Percentiles rank a stretch among this genome's conserved stretches.
These are phyloP conservation scores for Globisporangium orthogonon DNA, from an alignment of 352 stramenopile species.

Conservation along the genomic window DNA sequence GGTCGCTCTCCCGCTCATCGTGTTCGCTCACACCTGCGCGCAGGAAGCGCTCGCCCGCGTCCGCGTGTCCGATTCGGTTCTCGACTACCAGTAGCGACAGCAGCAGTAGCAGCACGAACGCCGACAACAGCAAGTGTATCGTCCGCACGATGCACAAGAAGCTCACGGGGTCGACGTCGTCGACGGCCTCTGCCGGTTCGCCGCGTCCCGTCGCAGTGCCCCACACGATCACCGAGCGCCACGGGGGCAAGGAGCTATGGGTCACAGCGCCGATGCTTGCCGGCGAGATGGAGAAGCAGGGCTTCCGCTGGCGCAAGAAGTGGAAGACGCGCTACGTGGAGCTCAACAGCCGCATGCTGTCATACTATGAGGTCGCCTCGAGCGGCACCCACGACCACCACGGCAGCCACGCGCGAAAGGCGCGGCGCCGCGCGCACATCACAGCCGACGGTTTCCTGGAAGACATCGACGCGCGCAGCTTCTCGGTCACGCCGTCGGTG, in stretches of 20 bases:
- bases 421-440: constrained; percentile 47
- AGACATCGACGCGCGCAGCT: constrained; percentile 49
- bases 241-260: constrained; percentile 64
- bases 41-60: neutral
- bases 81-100: neutral
- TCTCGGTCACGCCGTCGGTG: constrained; percentile 38
- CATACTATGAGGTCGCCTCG: constrained; percentile 48
- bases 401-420: constrained; percentile 18
- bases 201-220: constrained; percentile 34
- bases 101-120: constrained; percentile 3
- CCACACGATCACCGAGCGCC: constrained; percentile 73
- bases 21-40: neutral
- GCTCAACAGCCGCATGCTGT: constrained; percentile 62
- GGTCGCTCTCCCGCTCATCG: neutral
- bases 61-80: neutral
- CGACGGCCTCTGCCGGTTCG: constrained; percentile 9
- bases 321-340: constrained; percentile 72
- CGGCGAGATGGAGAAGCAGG: constrained; percentile 67
- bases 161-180: constrained; percentile 2
- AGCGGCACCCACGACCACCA: constrained; percentile 1
- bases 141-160: constrained; percentile 6
- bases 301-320: constrained; percentile 73
- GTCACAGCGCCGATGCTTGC: constrained; percentile 63
- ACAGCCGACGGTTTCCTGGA: constrained; percentile 44
- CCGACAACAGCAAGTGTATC: constrained; percentile 2